A percentile compares a stretch with the other conserved stretches of the same genome.
phyloP scores from a whole-genome alignment of 169 alveolate species.

The Plasmodium cynomolgi region DNA sequence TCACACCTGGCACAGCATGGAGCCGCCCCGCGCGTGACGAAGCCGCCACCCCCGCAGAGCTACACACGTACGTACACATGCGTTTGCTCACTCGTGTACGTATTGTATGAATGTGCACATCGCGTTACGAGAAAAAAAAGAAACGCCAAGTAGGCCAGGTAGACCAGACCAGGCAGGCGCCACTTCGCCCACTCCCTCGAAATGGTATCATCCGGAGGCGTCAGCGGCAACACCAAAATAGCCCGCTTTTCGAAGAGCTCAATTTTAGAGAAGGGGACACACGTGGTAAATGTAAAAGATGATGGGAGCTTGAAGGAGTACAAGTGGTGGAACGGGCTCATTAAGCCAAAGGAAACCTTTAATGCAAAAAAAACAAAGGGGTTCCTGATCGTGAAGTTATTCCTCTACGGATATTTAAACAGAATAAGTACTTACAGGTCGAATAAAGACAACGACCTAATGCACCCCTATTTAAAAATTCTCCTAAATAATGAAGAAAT shows the following conservation, averaged over 20 bases:
- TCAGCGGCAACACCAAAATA: constrained; percentile 22
- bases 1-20: background rate
- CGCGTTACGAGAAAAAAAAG: background rate
- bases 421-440: constrained; percentile 58
- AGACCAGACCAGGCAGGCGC: background rate
- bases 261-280: constrained; percentile 24
- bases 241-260: constrained; percentile 41
- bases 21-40: background rate
- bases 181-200: constrained; percentile 4
- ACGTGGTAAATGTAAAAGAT: constrained; percentile 47
- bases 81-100: background rate
- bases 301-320: constrained; percentile 13
- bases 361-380: constrained; percentile 67
- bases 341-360: constrained; percentile 46
- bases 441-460: constrained; percentile 51
- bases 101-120: background rate
- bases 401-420: constrained; percentile 55
- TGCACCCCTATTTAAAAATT: constrained; percentile 73
- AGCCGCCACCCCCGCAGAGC: background rate
- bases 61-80: constrained; percentile 8
- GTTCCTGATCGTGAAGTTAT: constrained; percentile 51
- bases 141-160: background rate
- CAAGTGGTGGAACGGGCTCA: constrained; percentile 51
- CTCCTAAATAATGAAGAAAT: constrained; percentile 51
- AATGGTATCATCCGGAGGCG: constrained; percentile 36